Conservation (phyloP, 2,329 filamentous ascomycete species). For the Penicillium sp. region DNA sequence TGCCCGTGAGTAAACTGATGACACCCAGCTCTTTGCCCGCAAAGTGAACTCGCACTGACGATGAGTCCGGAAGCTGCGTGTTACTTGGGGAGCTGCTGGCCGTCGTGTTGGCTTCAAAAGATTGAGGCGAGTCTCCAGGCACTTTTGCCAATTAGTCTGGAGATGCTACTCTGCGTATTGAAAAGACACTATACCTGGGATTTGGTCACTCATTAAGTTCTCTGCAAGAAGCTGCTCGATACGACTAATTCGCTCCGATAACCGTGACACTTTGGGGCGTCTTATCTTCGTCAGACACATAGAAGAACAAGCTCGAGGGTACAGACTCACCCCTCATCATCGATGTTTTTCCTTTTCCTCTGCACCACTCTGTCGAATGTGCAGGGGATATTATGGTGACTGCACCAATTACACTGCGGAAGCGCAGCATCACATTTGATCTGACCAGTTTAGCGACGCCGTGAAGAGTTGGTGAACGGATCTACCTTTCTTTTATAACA, state of each 20-base stretch:
- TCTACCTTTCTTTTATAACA: constrained; percentile 51
- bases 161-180: neutral
- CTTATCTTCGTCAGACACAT: constrained; percentile 14
- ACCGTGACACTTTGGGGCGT: constrained; percentile 24
- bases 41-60: constrained; percentile 46
- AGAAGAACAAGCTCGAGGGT: neutral
- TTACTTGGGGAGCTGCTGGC: constrained; percentile 18
- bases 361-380: constrained; percentile 42
- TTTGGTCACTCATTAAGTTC: constrained; percentile 23
- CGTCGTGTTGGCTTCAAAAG: constrained; percentile 7
- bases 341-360: constrained; percentile 28
- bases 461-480: neutral
- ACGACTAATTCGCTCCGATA: constrained; percentile 41
- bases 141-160: neutral
- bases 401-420: constrained; percentile 52
- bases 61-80: constrained; percentile 21
- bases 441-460: constrained; percentile 24
- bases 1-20: constrained; percentile 48
- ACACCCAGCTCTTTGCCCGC: constrained; percentile 49
- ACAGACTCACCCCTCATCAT: constrained; percentile 22
- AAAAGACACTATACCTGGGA: constrained; percentile 19
- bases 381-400: constrained; percentile 48
- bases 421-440: constrained; percentile 51
- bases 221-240: constrained; percentile 41
- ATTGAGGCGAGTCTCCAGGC: constrained; percentile 7